These are phyloP conservation scores for Trichothecium sympodiale DNA, from an alignment of 2,329 filamentous ascomycete species.

Conservation along the genomic window DNA sequence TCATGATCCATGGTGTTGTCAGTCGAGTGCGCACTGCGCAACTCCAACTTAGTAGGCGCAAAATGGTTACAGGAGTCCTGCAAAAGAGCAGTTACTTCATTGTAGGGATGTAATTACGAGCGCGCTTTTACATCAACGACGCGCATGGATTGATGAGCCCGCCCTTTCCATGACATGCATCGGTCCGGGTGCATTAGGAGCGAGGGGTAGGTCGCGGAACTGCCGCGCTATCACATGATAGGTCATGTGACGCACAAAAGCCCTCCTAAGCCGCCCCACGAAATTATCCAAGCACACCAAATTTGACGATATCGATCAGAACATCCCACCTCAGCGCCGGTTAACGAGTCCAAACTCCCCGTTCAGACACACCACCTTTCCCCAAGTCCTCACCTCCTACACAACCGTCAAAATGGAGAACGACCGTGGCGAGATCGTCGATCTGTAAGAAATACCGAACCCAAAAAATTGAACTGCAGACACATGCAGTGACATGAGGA, in stretches of 20 bases:
- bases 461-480: slow-evolving; percentile 5
- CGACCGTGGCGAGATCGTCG: slow-evolving; percentile 99
- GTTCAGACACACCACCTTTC: slow-evolving; percentile 6
- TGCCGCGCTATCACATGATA: slow-evolving; percentile 23
- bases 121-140: background rate
- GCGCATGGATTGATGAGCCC: too few species aligned
- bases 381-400: slow-evolving; percentile 17
- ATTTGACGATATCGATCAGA: slow-evolving; percentile 15
- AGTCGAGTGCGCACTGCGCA: slow-evolving; percentile 36
- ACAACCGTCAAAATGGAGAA: slow-evolving; percentile 81
- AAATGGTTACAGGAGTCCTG: slow-evolving; percentile 9
- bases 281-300: slow-evolving; percentile 23
- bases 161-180: too few species aligned
- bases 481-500: too few species aligned
- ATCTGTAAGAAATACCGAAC: slow-evolving; percentile 60
- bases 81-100: slow-evolving; percentile 9
- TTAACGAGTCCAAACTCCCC: slow-evolving; percentile 3
- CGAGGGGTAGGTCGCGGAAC: slow-evolving; percentile 13
- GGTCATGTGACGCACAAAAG: slow-evolving; percentile 22
- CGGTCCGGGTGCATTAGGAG: slow-evolving; percentile 1
- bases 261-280: slow-evolving; percentile 22
- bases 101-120: background rate
- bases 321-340: slow-evolving; percentile 13
- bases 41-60: slow-evolving; percentile 18
- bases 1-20: slow-evolving; percentile 14